Percentiles rank a stretch among this genome's conserved stretches.
phyloP scores from a whole-genome alignment of 495 filamentous ascomycete species.

The Penicillium cinerascens region DNA sequence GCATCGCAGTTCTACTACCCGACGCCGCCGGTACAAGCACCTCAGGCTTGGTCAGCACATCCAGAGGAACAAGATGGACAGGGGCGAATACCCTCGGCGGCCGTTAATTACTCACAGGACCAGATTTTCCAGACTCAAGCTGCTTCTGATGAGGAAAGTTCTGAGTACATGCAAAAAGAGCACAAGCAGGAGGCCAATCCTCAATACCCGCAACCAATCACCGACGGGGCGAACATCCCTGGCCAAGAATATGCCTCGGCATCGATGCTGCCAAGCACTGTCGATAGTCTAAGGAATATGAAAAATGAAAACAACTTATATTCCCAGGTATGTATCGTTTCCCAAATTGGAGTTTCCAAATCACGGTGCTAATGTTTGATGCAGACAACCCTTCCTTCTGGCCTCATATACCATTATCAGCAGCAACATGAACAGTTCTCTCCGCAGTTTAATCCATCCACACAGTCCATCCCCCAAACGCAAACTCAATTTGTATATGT shows the following conservation, averaged over 20 bases:
- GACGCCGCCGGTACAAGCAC: constrained; percentile 6
- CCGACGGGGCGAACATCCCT: constrained; percentile 9
- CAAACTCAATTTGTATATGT: constrained; percentile 29
- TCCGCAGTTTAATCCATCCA: constrained; percentile 5
- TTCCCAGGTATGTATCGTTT: neutral
- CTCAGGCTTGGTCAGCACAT: constrained; percentile 9
- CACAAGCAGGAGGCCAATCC: neutral
- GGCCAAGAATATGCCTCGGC: neutral
- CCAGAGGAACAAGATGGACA: neutral
- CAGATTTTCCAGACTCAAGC: constrained; percentile 2
- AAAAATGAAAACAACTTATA: neutral
- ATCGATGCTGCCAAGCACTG: neutral
- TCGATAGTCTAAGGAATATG: neutral
- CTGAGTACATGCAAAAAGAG: neutral
- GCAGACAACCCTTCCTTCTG: neutral
- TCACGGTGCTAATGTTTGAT: neutral
- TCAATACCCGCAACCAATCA: constrained; percentile 10
- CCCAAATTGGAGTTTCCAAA: no score
- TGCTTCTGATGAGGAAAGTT: neutral
- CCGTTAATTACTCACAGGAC: constrained; percentile 8
- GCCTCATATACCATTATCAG: neutral
- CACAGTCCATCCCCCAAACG: constrained; percentile 13
- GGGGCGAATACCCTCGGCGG: neutral
- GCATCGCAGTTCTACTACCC: constrained; percentile 21
- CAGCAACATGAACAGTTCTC: constrained; percentile 1